These are phyloP conservation scores for Kwoniella sp. DNA, from an alignment of 768 basidiomycete species.

Conservation along the genomic window DNA sequence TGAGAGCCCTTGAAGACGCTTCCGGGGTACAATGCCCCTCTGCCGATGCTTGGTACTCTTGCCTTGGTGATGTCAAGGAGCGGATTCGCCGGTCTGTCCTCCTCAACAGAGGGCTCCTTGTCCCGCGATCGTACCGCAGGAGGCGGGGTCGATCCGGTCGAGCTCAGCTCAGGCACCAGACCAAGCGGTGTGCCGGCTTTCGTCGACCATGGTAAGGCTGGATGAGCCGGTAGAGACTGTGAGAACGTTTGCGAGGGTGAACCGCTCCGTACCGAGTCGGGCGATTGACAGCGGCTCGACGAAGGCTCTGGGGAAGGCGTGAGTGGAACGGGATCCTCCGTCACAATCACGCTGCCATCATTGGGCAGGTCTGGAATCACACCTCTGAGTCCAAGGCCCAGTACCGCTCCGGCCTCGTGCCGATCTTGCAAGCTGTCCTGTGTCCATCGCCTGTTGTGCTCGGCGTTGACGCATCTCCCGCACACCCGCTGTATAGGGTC, in stretches of 20 bases:
- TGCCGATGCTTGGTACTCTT: conserved; percentile 30
- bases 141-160: not conserved
- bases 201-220: conserved; percentile 29
- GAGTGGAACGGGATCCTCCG: too few species aligned
- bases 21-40: conserved; percentile 65
- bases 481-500: conserved; percentile 37
- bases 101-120: not conserved
- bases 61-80: conserved; percentile 37
- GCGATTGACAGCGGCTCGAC: not conserved
- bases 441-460: too few species aligned
- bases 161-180: not conserved
- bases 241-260: conserved; percentile 2
- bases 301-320: not conserved
- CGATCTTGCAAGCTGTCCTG: too few species aligned
- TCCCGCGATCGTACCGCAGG: not conserved
- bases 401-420: not conserved
- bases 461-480: conserved; percentile 28
- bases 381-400: conserved; percentile 12
- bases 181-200: conserved; percentile 1
- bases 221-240: conserved; percentile 34
- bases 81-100: conserved; percentile 34
- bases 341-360: too few species aligned
- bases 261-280: too few species aligned
- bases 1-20: conserved; percentile 86
- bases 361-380: not conserved